A percentile compares a stretch with the other conserved stretches of the same genome.
Evolutionary conservation across 805 yeast species (phyloP).

Genomic region (Wickerhamiella kazuoi): DNA sequence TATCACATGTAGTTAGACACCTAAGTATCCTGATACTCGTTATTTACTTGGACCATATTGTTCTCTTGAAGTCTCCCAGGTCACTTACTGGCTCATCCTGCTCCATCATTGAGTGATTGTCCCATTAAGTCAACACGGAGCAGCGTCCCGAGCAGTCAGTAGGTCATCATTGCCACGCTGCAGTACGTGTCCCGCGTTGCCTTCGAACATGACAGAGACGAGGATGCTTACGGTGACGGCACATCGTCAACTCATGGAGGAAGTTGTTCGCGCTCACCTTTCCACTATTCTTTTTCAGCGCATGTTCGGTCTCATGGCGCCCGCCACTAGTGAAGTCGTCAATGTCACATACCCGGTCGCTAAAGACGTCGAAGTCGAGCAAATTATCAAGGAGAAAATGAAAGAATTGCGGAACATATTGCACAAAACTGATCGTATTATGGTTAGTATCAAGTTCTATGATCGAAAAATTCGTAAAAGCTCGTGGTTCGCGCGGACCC

Average conservation of each 20-base stretch:
- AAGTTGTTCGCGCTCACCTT: slow-evolving; percentile 38
- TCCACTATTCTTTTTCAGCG: slow-evolving; percentile 55
- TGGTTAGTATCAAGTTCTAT: slow-evolving; percentile 17
- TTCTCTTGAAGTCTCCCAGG: no score
- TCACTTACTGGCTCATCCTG: no score
- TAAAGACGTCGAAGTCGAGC: slow-evolving; percentile 9
- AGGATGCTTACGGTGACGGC: slow-evolving; percentile 10
- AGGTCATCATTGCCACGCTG: no score
- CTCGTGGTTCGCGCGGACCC: slow-evolving; percentile 38
- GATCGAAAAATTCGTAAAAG: slow-evolving; percentile 25
- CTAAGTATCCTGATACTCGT: no score
- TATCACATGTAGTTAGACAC: no score
- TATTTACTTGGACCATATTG: no score
- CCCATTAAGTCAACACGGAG: no score
- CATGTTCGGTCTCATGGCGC: slow-evolving; percentile 45
- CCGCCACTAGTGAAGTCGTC: slow-evolving; percentile 36
- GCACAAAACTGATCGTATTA: slow-evolving; percentile 8
- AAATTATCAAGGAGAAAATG: slow-evolving; percentile 8
- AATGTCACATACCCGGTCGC: slow-evolving; percentile 32
- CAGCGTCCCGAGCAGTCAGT: no score
- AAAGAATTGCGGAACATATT: slow-evolving; percentile 5
- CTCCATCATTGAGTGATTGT: no score
- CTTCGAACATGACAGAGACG: slow-evolving; percentile 18
- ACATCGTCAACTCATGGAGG: slow-evolving; percentile 37
- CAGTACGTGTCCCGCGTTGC: no score